Evolutionary conservation across 73 alveolate species (phyloP).

Genomic region (Tetrahymena malaccensis): DNA sequence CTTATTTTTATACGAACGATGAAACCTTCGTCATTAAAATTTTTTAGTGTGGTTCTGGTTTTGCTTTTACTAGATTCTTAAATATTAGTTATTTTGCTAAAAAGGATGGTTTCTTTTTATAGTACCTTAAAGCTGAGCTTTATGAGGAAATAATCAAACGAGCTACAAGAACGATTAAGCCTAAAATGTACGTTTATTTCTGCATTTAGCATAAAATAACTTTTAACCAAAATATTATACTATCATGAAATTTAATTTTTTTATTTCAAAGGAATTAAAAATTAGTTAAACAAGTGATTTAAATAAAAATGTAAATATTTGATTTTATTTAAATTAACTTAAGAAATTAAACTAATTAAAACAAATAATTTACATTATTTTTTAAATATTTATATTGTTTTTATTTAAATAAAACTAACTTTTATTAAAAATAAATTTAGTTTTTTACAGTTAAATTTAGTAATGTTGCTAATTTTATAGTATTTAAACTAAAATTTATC

Average conservation of each 20-base stretch:
- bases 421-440: too few species aligned
- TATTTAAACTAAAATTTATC: too few species aligned
- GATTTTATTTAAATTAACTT: too few species aligned
- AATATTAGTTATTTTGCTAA: background rate
- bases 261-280: too few species aligned
- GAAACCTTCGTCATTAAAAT: background rate
- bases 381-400: too few species aligned
- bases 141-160: background rate
- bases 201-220: background rate
- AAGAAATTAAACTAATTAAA: too few species aligned
- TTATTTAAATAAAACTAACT: too few species aligned
- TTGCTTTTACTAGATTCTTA: background rate
- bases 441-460: too few species aligned
- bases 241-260: background rate
- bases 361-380: too few species aligned
- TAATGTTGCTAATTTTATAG: too few species aligned
- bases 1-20: background rate
- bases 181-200: background rate
- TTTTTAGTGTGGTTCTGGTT: background rate
- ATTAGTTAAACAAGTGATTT: too few species aligned
- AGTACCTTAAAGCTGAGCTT: background rate
- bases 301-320: too few species aligned
- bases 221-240: background rate
- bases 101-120: background rate
- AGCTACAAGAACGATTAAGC: background rate